Base-by-base conservation (phyloP, 2,329 filamentous ascomycete genomes). In the Rhynchosporium graminicola region DNA sequence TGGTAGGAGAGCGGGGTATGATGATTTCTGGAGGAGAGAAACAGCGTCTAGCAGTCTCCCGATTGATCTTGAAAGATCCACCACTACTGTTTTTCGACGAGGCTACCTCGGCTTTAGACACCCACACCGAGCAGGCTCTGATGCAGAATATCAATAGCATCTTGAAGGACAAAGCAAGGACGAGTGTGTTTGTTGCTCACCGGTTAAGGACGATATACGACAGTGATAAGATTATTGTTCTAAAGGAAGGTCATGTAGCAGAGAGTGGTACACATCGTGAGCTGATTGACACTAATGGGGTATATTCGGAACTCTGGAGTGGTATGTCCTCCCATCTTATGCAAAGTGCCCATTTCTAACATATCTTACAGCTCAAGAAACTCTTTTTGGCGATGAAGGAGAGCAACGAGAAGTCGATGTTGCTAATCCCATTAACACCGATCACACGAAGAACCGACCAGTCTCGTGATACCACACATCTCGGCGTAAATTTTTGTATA, bases 21-120 rank as follows among this genome's bases (percentile, higher is more conserved):
- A 97, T 97, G 93, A 97, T 97, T 50, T 96, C 91, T 0, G 93
- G 91, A 2, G 93, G 93, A 38, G 94, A 97, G 78, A 97, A 97
- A 77, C 93, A 97, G 77, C 86, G 93, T 3, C 79, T 97, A 10
- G 94, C 94, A 0, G 86, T 97, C 29, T 91, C 90, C 31, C 82
- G 93, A 48, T 75, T 97, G 45, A 83, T 97, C 1, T 81, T 97
- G 62, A 97, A 97, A 75, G 91, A 97, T 68, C 92, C 93, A 3
- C 91, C 92, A 1, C 77, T 97, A 33, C 79, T 97, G 0, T 97
- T 97, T 82, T 97, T 97, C 70, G 93, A 97, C 69, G 93, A 97
- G 80, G 94, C 93, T 70, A 97, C 93, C 0, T 94, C 90, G 54
- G 93, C 94, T 1, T 80, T 97, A 40, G 93, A 97, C 74, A 97